Conservation (phyloP, 2,329 filamentous ascomycete species). For the Claviceps quebecensis region DNA sequence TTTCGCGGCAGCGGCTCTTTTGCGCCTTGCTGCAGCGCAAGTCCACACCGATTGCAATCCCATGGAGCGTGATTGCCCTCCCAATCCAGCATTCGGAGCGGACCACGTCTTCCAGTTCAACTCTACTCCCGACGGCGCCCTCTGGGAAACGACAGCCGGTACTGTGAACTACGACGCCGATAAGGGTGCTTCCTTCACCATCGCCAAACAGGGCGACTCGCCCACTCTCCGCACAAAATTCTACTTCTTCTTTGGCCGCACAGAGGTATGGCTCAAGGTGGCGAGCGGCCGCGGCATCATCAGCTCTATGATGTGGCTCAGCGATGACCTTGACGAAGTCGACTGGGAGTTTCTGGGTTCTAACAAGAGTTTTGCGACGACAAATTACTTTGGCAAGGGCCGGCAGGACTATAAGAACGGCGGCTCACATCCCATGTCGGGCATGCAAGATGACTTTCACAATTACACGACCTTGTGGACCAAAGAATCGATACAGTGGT, state of each 20-base stretch:
- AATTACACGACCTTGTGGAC: slow-evolving; percentile 71
- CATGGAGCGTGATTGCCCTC: slow-evolving; percentile 51
- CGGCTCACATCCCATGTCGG: slow-evolving; percentile 40
- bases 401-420: slow-evolving; percentile 48
- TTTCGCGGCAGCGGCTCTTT: slow-evolving; percentile 22
- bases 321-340: slow-evolving; percentile 73
- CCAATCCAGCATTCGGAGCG: slow-evolving; percentile 57
- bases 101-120: slow-evolving; percentile 52
- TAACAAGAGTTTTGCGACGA: slow-evolving; percentile 47
- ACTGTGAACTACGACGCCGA: slow-evolving; percentile 45
- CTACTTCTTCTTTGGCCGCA: slow-evolving; percentile 75
- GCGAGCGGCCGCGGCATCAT: slow-evolving; percentile 63
- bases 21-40: slow-evolving; percentile 48
- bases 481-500: slow-evolving; percentile 49
- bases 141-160: slow-evolving; percentile 59
- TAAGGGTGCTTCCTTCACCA: slow-evolving; percentile 57
- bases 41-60: slow-evolving; percentile 70
- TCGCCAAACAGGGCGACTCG: slow-evolving; percentile 56
- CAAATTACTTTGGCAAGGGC: slow-evolving; percentile 73
- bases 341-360: slow-evolving; percentile 74
- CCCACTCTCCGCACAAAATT: slow-evolving; percentile 68
- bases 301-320: slow-evolving; percentile 70
- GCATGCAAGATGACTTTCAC: slow-evolving; percentile 48
- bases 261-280: slow-evolving; percentile 66
- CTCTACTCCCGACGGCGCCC: slow-evolving; percentile 37